Evolutionary conservation across 768 basidiomycete species (phyloP), one percentile per base, ranked within the genome.

Genomic region (Macrolepiota albuminosa): DNA sequence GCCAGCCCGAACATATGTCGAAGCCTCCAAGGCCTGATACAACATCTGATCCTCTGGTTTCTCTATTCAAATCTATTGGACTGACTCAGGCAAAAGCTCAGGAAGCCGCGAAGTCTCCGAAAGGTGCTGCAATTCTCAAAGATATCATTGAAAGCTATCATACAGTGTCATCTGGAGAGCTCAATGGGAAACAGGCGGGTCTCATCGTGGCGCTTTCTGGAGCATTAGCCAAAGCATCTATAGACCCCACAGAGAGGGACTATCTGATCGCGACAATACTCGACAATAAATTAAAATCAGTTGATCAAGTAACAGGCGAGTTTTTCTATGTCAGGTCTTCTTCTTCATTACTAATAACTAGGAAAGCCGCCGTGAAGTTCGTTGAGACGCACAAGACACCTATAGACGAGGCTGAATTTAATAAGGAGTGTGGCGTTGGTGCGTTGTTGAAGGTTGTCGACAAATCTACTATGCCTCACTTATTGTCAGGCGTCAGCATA

Each of bases 361-460:
- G 29, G 1, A 4, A 58, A 92, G 93, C 87, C 66, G 92, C 91
- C 14, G 77, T 84, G 24, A 93, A 88, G 72, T 95, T 88, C 69
- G 65, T 89, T 21, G 87, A 90, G 64, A 68, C 78, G 2, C 81
- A 86, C 64, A 72, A 80, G 24, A 55, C 76, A 1, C 87, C 93
- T 0, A 75, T 92, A 39, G 77, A 94, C 64, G 81, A 84, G 13
- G 73, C 67, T 11, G 86, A 86, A 45, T 96, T 98, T 68, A 81
- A 95, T 67, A 76, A 81, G 62, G 77, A 83, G 11, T 94, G 92
- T 70, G 96, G 96, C 63, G 87, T 98, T 60, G 96, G 96, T 94
- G 62, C 66, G 92, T 73, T 13, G 42, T 34, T 47, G 29, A 39
- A n/a, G 26, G 26, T 34, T 40, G 10, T 47, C 31, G 18, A 40